phyloP scores from a whole-genome alignment of 495 filamentous ascomycete species.

The Thermothielavioides terrestris region DNA sequence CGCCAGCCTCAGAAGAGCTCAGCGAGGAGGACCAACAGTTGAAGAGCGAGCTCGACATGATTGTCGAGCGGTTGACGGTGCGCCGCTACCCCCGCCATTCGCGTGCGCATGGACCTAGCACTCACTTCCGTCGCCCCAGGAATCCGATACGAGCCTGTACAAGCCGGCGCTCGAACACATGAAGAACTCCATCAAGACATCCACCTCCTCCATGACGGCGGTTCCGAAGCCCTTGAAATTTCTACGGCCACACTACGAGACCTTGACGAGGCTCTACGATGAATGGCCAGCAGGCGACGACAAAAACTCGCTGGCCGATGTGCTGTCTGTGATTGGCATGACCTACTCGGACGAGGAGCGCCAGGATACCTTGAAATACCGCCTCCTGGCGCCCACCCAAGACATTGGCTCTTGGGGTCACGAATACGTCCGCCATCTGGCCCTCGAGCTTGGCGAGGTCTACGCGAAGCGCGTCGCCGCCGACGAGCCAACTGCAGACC shows the following conservation, averaged over 20 bases:
- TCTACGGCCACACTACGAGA: slow-evolving; percentile 87
- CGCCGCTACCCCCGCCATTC: slow-evolving; percentile 6
- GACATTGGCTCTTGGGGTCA: slow-evolving; percentile 98
- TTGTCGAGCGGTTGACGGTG: slow-evolving; percentile 91
- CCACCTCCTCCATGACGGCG: slow-evolving; percentile 97
- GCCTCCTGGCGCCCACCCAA: slow-evolving; percentile 77
- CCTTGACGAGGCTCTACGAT: slow-evolving; percentile 76
- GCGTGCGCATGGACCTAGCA: slow-evolving; percentile 24
- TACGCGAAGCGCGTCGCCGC: slow-evolving; percentile 61
- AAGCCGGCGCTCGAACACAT: slow-evolving; percentile 87
- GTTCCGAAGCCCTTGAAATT: slow-evolving; percentile 98
- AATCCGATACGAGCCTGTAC: slow-evolving; percentile 80
- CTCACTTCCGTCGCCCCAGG: slow-evolving; percentile 40
- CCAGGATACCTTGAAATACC: slow-evolving; percentile 90
- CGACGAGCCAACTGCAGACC: slow-evolving; percentile 57
- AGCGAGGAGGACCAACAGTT: slow-evolving; percentile 97
- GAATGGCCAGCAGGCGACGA: slow-evolving; percentile 74
- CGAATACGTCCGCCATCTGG: slow-evolving; percentile 94
- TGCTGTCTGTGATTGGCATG: slow-evolving; percentile 96
- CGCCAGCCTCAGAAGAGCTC: slow-evolving; percentile 58
- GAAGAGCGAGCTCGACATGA: slow-evolving; percentile 97
- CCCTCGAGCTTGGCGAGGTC: slow-evolving; percentile 91
- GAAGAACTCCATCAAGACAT: slow-evolving; percentile 96
- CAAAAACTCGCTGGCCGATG: slow-evolving; percentile 87
- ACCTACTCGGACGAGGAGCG: slow-evolving; percentile 96